A percentile compares a stretch with the other conserved stretches of the same genome.
Evolutionary conservation across 805 yeast species (phyloP).

Genomic region (Pichia rugopelliculosa): DNA sequence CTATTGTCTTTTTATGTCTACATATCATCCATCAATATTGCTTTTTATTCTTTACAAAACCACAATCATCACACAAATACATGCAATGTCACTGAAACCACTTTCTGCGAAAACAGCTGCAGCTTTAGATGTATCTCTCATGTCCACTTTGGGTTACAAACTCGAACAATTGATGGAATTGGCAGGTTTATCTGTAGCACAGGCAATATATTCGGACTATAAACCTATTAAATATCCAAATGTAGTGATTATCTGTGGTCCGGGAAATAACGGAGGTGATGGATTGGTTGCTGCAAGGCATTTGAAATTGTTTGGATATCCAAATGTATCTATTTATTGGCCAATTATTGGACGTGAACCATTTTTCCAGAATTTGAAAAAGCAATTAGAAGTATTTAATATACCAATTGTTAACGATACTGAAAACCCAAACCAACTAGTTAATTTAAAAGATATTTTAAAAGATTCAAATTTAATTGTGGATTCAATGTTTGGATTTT

Average conservation of each 20-base stretch:
- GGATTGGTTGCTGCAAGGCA: conserved; percentile 96
- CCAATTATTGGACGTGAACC: conserved; percentile 60
- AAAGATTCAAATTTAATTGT: conserved; percentile 43
- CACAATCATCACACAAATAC: background rate
- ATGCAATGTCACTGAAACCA: conserved; percentile 26
- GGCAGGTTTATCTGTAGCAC: conserved; percentile 93
- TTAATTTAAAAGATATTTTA: conserved; percentile 23
- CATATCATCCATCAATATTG: background rate
- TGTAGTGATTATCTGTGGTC: conserved; percentile 70
- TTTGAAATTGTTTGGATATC: conserved; percentile 67
- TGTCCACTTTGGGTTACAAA: conserved; percentile 72
- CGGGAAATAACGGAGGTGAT: conserved; percentile 97
- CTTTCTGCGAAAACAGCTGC: conserved; percentile 58
- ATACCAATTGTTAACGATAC: conserved; percentile 42
- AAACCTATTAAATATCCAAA: conserved; percentile 41
- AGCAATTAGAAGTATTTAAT: conserved; percentile 61
- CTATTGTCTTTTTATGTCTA: background rate
- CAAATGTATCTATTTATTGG: conserved; percentile 63
- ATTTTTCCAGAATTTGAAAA: conserved; percentile 51
- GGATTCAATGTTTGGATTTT: conserved; percentile 89
- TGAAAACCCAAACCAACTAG: conserved; percentile 5
- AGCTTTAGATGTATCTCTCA: conserved; percentile 72
- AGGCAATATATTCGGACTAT: conserved; percentile 62
- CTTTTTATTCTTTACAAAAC: background rate
- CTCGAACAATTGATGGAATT: conserved; percentile 91